Percentiles rank a stretch among this genome's conserved stretches.
These are phyloP conservation scores for Backusella westeae DNA, from an alignment of 192 early-diverging fungal species.

Conservation along the genomic window DNA sequence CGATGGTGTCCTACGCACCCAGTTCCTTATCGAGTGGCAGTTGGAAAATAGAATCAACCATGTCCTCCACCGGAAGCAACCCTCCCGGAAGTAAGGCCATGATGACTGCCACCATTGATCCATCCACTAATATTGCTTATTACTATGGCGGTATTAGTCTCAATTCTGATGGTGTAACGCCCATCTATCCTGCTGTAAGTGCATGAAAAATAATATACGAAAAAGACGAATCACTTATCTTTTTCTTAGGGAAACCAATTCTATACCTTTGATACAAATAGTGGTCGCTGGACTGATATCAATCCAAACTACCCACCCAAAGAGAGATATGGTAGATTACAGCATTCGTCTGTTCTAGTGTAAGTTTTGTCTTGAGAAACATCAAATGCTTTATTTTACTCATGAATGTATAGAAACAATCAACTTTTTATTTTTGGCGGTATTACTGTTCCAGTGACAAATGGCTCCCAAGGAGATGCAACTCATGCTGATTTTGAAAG, in stretches of 20 bases:
- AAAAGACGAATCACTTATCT: not conserved
- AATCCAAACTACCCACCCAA: not conserved
- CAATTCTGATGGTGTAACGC: not conserved
- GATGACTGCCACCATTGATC: slow-evolving; percentile 4
- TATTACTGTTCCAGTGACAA: not conserved
- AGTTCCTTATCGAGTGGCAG: not conserved
- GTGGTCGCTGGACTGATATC: not conserved
- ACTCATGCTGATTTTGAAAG: slow-evolving; percentile 14
- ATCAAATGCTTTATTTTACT: not conserved
- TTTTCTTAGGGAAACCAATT: not conserved
- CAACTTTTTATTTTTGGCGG: slow-evolving; percentile 17
- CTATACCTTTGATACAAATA: not conserved
- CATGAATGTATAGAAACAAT: slow-evolving; percentile 12
- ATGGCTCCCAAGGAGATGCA: not conserved
- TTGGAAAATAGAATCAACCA: not conserved
- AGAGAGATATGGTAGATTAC: slow-evolving; percentile 8
- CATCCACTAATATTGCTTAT: not conserved
- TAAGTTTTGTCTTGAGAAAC: not conserved
- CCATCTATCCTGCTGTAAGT: slow-evolving; percentile 7
- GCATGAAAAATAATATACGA: not conserved
- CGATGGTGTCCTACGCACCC: not conserved
- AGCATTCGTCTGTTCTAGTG: slow-evolving; percentile 1
- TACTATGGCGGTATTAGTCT: slow-evolving; percentile 5
- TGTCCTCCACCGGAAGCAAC: not conserved
- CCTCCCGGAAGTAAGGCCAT: not conserved